Base-by-base conservation (phyloP, 495 filamentous ascomycete species). In the Aspergillus mulundensis region DNA sequence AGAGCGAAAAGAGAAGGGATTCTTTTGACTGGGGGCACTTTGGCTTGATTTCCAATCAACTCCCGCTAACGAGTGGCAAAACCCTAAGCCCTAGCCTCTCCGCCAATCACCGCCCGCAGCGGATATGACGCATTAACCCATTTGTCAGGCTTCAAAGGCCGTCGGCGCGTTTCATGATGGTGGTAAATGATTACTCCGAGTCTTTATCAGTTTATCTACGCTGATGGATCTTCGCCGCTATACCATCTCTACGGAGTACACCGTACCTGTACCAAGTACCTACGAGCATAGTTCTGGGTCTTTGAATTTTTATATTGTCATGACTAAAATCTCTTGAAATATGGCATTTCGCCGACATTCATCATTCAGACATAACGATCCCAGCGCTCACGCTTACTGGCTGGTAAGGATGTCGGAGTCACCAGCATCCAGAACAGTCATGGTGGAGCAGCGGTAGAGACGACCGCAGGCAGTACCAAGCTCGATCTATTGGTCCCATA, bases 351-450 rank as follows among this genome's bases (percentile, higher is more conserved):
- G 48, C 41, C 46, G 47, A 34, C 51, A 56, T 53, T 54, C 50
- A 42, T 41, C 60, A 45, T 63, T 54, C 52, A 66, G 62, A 62
- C 53, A 63, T 61, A 63, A 66, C 32, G 53, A 43, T 23, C 18
- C 39, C 41, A 50, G 21, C 48, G 18, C 54, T 58, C 45, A 60
- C 60, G 44, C 58, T 61, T 66, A 66, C 60, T 64, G 61, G 59
- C 87, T 83, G 77, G 74, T 83, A 64, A 98, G 82, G 75, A 97
- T 97, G 78, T 98, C 93, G 53, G 89, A 94, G 84, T 97, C 94
- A 87, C 94, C 94, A 74, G 90, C 91, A 77, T 97, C 92, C 41
- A 97, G 77, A 72, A 97, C 86, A 57, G 91, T 85, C 90, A 97
- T 95, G 69, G 91, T 95, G 50, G 87, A 88, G 83, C 91, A 96